Evolutionary conservation across 2,329 filamentous ascomycete genomes (phyloP).

Genomic region (Stagonosporopsis cucurbitacearum): DNA sequence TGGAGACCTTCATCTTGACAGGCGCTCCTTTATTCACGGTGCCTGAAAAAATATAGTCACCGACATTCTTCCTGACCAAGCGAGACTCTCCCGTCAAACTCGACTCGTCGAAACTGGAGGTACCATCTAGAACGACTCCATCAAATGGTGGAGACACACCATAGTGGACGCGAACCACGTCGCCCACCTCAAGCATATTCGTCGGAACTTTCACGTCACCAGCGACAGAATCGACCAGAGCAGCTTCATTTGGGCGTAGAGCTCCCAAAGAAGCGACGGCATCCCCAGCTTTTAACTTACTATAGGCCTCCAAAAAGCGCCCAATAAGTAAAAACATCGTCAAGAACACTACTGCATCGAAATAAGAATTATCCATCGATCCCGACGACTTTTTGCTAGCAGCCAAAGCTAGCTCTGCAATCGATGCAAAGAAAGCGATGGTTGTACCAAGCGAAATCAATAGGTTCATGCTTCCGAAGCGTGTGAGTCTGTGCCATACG

Average conservation of each 20-base stretch:
- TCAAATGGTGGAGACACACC: conserved; percentile 87
- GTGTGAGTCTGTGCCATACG: conserved; percentile 77
- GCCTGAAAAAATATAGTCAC: conserved; percentile 73
- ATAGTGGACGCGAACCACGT: conserved; percentile 72
- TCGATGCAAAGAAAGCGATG: conserved; percentile 84
- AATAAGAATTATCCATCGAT: conserved; percentile 64
- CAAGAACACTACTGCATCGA: conserved; percentile 90
- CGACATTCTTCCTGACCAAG: conserved; percentile 66
- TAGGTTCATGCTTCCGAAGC: conserved; percentile 98
- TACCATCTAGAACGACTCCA: conserved; percentile 64
- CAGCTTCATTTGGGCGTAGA: conserved; percentile 76
- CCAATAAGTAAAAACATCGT: conserved; percentile 83
- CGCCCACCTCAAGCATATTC: conserved; percentile 67
- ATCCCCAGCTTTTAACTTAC: conserved; percentile 87
- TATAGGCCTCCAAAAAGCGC: conserved; percentile 84
- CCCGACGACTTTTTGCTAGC: conserved; percentile 49
- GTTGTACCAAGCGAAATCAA: conserved; percentile 87
- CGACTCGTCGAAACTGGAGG: conserved; percentile 82
- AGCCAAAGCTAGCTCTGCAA: conserved; percentile 74
- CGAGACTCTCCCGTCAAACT: conserved; percentile 83
- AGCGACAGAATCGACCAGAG: conserved; percentile 63
- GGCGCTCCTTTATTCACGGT: conserved; percentile 75
- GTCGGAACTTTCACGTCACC: conserved; percentile 59
- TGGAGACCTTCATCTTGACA: conserved; percentile 68
- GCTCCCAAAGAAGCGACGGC: conserved; percentile 81